A percentile compares a stretch with the other conserved stretches of the same genome.
These are phyloP conservation scores for Lolium perenne DNA, from an alignment of 176 grass and related monocot genomes.

Conservation along the genomic window DNA sequence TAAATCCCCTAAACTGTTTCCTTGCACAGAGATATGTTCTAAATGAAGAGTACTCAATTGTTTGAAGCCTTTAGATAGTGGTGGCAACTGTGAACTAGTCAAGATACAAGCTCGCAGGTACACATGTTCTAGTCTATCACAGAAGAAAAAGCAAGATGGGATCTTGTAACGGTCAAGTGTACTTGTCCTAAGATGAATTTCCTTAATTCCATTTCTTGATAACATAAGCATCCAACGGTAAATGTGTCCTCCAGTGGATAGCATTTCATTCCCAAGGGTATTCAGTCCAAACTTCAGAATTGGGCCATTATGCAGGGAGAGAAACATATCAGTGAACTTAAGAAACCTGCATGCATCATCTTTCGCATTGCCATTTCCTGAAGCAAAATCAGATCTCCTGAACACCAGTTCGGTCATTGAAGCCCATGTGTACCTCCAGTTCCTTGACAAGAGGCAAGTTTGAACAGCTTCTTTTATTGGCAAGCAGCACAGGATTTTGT, in stretches of 20 bases:
- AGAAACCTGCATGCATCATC: slow-evolving; percentile 9
- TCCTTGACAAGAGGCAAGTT: slow-evolving; percentile 56
- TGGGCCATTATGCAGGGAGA: slow-evolving; percentile 48
- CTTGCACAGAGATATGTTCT: too few species aligned
- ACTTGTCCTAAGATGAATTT: slow-evolving; percentile 23
- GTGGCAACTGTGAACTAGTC: slow-evolving; percentile 15
- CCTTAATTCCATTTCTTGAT: slow-evolving; percentile 61
- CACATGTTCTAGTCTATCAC: slow-evolving; percentile 31
- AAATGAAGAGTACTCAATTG: too few species aligned
- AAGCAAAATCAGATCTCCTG: slow-evolving; percentile 37
- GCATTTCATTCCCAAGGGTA: neutral
- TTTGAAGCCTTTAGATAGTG: too few species aligned
- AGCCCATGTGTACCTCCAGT: slow-evolving; percentile 57
- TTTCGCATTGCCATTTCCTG: slow-evolving; percentile 3
- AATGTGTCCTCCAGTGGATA: slow-evolving; percentile 42
- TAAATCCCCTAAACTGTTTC: slow-evolving; percentile 18
- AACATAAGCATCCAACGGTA: slow-evolving; percentile 50
- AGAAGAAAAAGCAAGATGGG: slow-evolving; percentile 47
- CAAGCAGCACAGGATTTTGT: slow-evolving; percentile 53
- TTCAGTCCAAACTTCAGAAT: slow-evolving; percentile 51
- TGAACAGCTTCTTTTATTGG: slow-evolving; percentile 54
- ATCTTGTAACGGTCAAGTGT: slow-evolving; percentile 23
- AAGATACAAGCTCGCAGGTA: slow-evolving; percentile 27
- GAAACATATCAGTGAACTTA: slow-evolving; percentile 25
- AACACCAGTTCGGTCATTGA: slow-evolving; percentile 52